Evolutionary conservation across 129 eudicot genomes (phyloP).

Genomic region (Sambucus nigra): DNA sequence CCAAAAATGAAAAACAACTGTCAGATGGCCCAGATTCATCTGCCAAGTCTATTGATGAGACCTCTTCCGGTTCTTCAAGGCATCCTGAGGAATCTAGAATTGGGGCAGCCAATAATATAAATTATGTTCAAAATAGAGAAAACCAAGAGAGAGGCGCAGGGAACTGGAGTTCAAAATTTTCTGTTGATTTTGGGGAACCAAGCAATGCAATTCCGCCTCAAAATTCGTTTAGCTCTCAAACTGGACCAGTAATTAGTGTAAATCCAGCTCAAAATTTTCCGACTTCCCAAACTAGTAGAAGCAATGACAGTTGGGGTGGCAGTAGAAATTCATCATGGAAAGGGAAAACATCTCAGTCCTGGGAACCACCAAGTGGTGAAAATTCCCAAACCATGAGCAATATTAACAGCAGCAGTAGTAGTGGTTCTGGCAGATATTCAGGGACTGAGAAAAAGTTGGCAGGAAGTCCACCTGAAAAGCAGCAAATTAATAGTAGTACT

Average conservation of each 20-base stretch:
- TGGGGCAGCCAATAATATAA: conserved; percentile 4
- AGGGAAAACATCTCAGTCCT: neutral
- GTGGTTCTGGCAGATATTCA: no score
- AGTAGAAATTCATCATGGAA: conserved; percentile 9
- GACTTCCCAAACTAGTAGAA: conserved; percentile 10
- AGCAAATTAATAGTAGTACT: conserved; percentile 2
- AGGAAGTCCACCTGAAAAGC: conserved; percentile 12
- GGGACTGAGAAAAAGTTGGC: conserved; percentile 4
- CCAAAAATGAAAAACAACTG: conserved; percentile 32
- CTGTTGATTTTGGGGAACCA: neutral
- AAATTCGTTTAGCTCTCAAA: neutral
- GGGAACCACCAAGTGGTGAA: conserved; percentile 1
- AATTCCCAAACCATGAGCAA: conserved; percentile 9
- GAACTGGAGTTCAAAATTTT: conserved; percentile 1
- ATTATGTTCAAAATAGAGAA: conserved; percentile 8
- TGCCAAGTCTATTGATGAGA: conserved; percentile 2
- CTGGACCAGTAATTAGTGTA: conserved; percentile 6
- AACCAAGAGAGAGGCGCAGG: conserved; percentile 12
- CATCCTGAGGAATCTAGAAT: conserved; percentile 4
- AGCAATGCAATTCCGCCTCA: neutral
- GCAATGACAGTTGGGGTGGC: conserved; percentile 8
- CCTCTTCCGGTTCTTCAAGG: conserved; percentile 4
- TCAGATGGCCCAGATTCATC: conserved; percentile 12
- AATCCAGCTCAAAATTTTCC: conserved; percentile 1
- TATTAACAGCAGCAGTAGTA: conserved; percentile 4